Evolutionary conservation across 164 flowering plant species (phyloP), one percentile per base, ranked within the genome.

Genomic region (Dillenia suffruticosa): DNA sequence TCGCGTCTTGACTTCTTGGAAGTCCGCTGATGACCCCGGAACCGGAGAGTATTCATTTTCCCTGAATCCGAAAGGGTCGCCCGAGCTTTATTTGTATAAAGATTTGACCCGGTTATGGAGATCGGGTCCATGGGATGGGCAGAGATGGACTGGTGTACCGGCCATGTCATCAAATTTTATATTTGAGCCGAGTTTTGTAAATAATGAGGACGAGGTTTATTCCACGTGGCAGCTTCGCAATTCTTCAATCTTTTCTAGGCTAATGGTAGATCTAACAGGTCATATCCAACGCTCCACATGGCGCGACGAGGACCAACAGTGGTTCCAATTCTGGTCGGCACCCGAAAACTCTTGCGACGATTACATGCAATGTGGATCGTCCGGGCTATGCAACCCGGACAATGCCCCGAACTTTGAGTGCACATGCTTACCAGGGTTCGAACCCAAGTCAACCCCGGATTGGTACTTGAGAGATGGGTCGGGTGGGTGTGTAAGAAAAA

Each of bases 1-100:
- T 11, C 53, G 77, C 56, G 16, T 15, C 43, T 14, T 83, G 9
- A 73, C 79, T 0, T 81, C 89, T 0, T 82, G 92, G 92, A 76
- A 63, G 57, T 54, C 58, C 14, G 5, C 2, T 1, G 68, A 72
- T 26, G 82, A 86, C 51, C 92, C 92, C 0, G 65, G 68, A 13
- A 16, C 51, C 1, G 89, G 86, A 0, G 63, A 71, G 0, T 74
- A 52, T 49, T 19, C 69, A 0, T 70, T 66, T 10, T 10, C 9
- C 26, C 15, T 80, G 2, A 73, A 76, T 9, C 65, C 59, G 9
- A n/a, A 45, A 6, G 81, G 82, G 0, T 55, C 53, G 8, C 80
- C 80, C 3, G 66, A 81, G 26, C 4, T 54, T 1, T 53, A 61
- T 26, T 44, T 80, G 46, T 1, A 22, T n/a, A 70, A 72, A 16